Conservation (phyloP, 306 rosid genomes). For the Inga oerstediana region DNA sequence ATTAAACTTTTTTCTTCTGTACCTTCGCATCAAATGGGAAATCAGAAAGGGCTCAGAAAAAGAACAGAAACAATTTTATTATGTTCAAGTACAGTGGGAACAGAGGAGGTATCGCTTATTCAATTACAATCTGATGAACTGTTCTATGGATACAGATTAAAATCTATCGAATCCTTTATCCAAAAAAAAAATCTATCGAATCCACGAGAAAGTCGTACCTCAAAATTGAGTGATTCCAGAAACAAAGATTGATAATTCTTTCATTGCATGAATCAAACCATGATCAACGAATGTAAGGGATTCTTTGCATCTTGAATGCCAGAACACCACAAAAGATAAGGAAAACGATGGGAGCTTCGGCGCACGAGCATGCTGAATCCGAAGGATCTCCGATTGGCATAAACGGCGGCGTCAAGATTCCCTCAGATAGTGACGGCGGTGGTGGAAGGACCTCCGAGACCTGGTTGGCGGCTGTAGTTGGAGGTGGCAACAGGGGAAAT, state of each 20-base stretch:
- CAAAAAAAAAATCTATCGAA: not conserved
- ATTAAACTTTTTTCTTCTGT: not conserved
- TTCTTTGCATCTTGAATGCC: slow-evolving; percentile 33
- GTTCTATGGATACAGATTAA: not conserved
- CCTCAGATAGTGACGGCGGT: not conserved
- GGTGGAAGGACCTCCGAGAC: not conserved
- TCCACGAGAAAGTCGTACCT: no score
- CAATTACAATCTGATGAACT: not conserved
- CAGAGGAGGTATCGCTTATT: no score
- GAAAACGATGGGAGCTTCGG: slow-evolving; percentile 36
- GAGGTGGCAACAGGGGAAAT: not conserved
- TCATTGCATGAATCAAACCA: not conserved
- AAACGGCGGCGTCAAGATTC: slow-evolving; percentile 13
- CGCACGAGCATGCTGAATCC: slow-evolving; percentile 31
- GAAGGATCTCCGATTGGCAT: slow-evolving; percentile 20
- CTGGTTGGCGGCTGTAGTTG: not conserved
- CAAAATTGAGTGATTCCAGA: not conserved
- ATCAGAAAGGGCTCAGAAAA: not conserved
- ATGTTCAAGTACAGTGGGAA: not conserved
- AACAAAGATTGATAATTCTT: not conserved
- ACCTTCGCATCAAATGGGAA: not conserved
- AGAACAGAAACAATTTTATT: not conserved
- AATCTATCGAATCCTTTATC: not conserved
- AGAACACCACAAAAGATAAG: slow-evolving; percentile 35
- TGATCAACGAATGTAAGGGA: slow-evolving; percentile 14